Evolutionary conservation across 805 yeast genomes (phyloP).

Genomic region (Hemisphaericaspora nanyangensis): DNA sequence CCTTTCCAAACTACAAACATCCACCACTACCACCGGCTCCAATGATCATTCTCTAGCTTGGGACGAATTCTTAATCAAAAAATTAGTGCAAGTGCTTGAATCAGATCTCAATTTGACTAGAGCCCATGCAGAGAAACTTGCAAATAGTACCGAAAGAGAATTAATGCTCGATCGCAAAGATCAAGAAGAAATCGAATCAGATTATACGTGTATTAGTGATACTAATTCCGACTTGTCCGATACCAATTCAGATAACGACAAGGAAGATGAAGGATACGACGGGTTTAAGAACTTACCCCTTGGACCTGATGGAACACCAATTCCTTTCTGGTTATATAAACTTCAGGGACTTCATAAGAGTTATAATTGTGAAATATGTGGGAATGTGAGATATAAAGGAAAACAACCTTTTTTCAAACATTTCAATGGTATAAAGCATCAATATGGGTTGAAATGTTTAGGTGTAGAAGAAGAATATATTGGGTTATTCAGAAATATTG

Average conservation of each 20-base stretch:
- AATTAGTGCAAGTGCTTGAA: slow-evolving; percentile 33
- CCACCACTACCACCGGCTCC: neutral
- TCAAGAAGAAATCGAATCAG: slow-evolving; percentile 33
- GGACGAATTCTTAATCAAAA: slow-evolving; percentile 37
- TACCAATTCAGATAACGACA: slow-evolving; percentile 10
- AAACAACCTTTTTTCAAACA: slow-evolving; percentile 68
- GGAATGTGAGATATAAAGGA: slow-evolving; percentile 69
- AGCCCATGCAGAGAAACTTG: slow-evolving; percentile 59
- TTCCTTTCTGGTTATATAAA: slow-evolving; percentile 91
- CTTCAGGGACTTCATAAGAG: slow-evolving; percentile 76
- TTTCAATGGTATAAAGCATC: slow-evolving; percentile 67
- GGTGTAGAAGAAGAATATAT: slow-evolving; percentile 56
- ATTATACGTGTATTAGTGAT: slow-evolving; percentile 32
- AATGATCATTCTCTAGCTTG: neutral
- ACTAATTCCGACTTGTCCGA: neutral
- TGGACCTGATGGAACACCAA: slow-evolving; percentile 88
- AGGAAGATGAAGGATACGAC: slow-evolving; percentile 31
- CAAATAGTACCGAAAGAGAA: slow-evolving; percentile 70
- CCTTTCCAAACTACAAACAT: slow-evolving; percentile 6
- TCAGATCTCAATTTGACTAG: slow-evolving; percentile 48
- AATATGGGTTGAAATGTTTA: slow-evolving; percentile 66
- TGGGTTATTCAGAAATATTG: slow-evolving; percentile 57
- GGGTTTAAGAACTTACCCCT: slow-evolving; percentile 64
- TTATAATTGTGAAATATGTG: slow-evolving; percentile 84
- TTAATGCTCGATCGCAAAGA: slow-evolving; percentile 48